These are phyloP conservation scores for Ramularia collo-cygni DNA, from an alignment of 2,329 filamentous ascomycete species.

Conservation along the genomic window DNA sequence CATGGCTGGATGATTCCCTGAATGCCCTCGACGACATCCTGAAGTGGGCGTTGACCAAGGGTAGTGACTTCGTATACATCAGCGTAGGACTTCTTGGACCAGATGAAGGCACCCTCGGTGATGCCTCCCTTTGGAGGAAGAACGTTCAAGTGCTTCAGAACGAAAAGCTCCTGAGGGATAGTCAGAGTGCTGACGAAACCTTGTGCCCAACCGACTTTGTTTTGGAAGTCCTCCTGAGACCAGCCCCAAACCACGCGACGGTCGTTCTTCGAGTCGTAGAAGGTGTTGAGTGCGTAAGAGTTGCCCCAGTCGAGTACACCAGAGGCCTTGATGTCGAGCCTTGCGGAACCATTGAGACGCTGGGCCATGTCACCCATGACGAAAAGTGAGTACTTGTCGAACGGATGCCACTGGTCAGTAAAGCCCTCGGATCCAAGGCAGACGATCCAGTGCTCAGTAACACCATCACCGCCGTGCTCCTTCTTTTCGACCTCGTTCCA, in stretches of 20 bases:
- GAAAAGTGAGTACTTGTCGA: conserved; percentile 36
- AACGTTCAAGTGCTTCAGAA: conserved; percentile 32
- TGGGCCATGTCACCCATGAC: conserved; percentile 34
- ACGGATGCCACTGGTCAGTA: conserved; percentile 32
- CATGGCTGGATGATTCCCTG: conserved; percentile 22
- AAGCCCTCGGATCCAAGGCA: conserved; percentile 33
- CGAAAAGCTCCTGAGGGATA: conserved; percentile 37
- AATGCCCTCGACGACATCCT: conserved; percentile 35
- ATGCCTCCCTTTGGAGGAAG: conserved; percentile 26
- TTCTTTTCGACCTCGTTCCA: conserved; percentile 36
- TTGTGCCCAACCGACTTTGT: conserved; percentile 30
- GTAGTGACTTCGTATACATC: conserved; percentile 36
- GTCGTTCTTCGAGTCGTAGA: conserved; percentile 39
- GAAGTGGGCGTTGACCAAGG: conserved; percentile 34
- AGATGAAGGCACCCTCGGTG: conserved; percentile 6
- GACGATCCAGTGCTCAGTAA: conserved; percentile 35
- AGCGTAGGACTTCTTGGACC: conserved; percentile 14
- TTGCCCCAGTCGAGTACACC: conserved; percentile 37
- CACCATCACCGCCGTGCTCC: conserved; percentile 13
- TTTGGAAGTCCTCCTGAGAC: conserved; percentile 34
- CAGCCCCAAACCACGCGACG: conserved; percentile 39
- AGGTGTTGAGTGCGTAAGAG: conserved; percentile 37
- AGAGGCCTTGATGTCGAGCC: conserved; percentile 35
- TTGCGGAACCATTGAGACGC: conserved; percentile 34
- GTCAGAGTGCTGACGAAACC: conserved; percentile 37